phyloP scores from a whole-genome alignment of 805 yeast species.

The Sungouiella blattae region DNA sequence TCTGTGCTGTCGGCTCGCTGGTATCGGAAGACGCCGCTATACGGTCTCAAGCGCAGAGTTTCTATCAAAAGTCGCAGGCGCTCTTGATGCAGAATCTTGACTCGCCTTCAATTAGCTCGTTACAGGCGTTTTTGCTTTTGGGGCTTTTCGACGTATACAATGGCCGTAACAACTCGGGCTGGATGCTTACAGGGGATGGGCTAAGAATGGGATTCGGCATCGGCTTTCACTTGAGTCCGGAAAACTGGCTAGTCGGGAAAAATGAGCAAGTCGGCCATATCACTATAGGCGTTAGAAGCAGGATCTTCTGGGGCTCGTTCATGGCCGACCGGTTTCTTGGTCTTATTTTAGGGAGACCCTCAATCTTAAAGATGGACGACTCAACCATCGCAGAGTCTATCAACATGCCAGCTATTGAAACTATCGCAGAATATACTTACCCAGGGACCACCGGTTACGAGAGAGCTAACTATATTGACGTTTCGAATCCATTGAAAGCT shows the following conservation, averaged over 20 bases:
- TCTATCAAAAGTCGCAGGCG: constrained; percentile 8
- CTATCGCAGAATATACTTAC: constrained; percentile 11
- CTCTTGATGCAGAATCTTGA: constrained; percentile 8
- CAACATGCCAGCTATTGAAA: constrained; percentile 12
- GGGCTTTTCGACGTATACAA: constrained; percentile 14
- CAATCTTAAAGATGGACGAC: constrained; percentile 6
- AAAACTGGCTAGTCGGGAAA: constrained; percentile 7
- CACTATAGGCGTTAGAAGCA: constrained; percentile 9
- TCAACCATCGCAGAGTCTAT: constrained; percentile 9
- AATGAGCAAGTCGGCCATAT: constrained; percentile 4
- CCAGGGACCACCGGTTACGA: constrained; percentile 6
- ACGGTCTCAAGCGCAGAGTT: constrained; percentile 3
- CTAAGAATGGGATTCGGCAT: constrained; percentile 12
- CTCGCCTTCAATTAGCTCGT: constrained; percentile 9
- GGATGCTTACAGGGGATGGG: constrained; percentile 13
- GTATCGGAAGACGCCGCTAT: constrained; percentile 5
- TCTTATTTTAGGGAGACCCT: constrained; percentile 11
- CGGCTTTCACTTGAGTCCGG: constrained; percentile 12
- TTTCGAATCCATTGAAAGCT: constrained; percentile 9
- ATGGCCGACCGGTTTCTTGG: constrained; percentile 13
- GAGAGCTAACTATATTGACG: constrained; percentile 7
- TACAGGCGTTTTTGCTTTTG: constrained; percentile 12
- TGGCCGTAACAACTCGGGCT: constrained; percentile 10
- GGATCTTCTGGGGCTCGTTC: constrained; percentile 14
- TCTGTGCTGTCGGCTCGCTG: constrained; percentile 11